Conservation (phyloP, 2,329 filamentous ascomycete species). For the Scleromitrula shiraiana region DNA sequence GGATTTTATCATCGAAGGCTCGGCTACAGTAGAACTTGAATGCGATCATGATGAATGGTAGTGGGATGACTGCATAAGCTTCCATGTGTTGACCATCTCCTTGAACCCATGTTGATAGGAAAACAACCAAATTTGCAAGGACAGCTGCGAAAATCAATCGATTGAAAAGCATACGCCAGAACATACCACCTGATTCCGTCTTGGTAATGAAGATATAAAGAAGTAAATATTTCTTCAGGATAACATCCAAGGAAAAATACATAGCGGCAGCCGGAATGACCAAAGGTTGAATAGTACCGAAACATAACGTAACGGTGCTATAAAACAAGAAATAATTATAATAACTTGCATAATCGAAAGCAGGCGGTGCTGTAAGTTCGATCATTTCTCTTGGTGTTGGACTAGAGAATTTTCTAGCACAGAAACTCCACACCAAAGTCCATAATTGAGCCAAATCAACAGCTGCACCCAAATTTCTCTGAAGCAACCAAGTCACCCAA, state of each 20-base stretch:
- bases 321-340: slow-evolving; percentile 99
- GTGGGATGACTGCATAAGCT: slow-evolving; percentile 62
- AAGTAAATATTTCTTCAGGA: slow-evolving; percentile 90
- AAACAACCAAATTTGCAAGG: slow-evolving; percentile 70
- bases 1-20: slow-evolving; percentile 69
- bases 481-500: slow-evolving; percentile 89
- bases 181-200: slow-evolving; percentile 87
- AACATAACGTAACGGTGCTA: slow-evolving; percentile 78
- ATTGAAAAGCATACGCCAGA: slow-evolving; percentile 89
- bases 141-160: slow-evolving; percentile 78
- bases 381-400: slow-evolving; percentile 89
- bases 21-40: slow-evolving; percentile 83
- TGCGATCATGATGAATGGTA: slow-evolving; percentile 67
- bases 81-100: slow-evolving; percentile 51
- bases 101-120: slow-evolving; percentile 64
- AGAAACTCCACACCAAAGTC: slow-evolving; percentile 75
- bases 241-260: slow-evolving; percentile 82
- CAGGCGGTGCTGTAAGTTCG: slow-evolving; percentile 81
- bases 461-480: slow-evolving; percentile 88
- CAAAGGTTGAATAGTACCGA: slow-evolving; percentile 77
- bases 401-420: slow-evolving; percentile 73
- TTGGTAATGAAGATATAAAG: slow-evolving; percentile 96
- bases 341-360: slow-evolving; percentile 92
- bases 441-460: slow-evolving; percentile 87
- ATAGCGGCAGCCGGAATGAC: slow-evolving; percentile 78